Conservation (phyloP, 2,329 filamentous ascomycete species). For the Aspergillus fumigatus region DNA sequence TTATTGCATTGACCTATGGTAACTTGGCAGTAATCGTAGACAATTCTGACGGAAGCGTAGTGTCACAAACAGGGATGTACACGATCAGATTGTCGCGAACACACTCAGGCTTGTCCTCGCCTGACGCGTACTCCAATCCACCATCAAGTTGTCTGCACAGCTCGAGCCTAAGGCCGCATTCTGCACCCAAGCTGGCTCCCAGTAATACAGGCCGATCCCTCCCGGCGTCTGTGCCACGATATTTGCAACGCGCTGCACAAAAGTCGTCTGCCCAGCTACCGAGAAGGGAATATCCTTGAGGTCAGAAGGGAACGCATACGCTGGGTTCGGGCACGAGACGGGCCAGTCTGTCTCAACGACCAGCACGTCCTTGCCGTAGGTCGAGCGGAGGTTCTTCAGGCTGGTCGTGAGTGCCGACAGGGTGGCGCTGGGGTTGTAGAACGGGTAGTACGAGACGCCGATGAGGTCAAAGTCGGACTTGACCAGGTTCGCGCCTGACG, state of each 20-base stretch:
- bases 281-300: slow-evolving; percentile 58
- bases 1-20: background rate
- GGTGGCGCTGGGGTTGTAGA: slow-evolving; percentile 59
- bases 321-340: slow-evolving; percentile 55
- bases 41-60: background rate
- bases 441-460: slow-evolving; percentile 70
- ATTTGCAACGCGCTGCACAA: slow-evolving; percentile 56
- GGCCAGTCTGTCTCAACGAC: slow-evolving; percentile 71
- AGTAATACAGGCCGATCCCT: slow-evolving; percentile 64
- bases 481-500: slow-evolving; percentile 44
- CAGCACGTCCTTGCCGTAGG: slow-evolving; percentile 62
- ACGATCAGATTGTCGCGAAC: slow-evolving; percentile 46
- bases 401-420: slow-evolving; percentile 53
- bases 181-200: slow-evolving; percentile 68
- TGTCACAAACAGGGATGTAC: background rate
- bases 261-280: slow-evolving; percentile 58
- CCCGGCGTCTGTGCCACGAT: slow-evolving; percentile 51
- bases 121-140: slow-evolving; percentile 48
- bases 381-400: slow-evolving; percentile 55
- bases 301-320: slow-evolving; percentile 58
- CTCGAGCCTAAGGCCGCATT: slow-evolving; percentile 63
- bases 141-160: slow-evolving; percentile 61
- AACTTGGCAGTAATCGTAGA: background rate
- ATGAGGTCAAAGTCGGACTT: slow-evolving; percentile 63
- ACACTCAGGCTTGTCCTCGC: slow-evolving; percentile 55